Evolutionary conservation across 192 early-diverging fungal species (phyloP).

Genomic region (Physocladia obscura): DNA sequence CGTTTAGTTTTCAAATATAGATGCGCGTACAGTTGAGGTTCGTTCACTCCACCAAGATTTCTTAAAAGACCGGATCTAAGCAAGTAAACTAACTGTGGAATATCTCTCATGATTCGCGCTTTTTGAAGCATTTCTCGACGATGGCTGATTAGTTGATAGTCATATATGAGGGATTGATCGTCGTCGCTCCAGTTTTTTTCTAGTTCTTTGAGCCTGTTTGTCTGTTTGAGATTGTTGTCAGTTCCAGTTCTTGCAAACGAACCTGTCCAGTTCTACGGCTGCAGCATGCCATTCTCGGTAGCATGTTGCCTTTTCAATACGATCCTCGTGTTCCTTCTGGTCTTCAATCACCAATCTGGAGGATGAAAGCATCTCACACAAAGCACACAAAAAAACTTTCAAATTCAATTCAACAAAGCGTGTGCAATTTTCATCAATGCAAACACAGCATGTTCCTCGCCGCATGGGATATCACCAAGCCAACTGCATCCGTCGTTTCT

Average conservation of each 20-base stretch:
- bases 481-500: too few relatives aligned
- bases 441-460: not conserved
- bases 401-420: too few relatives aligned
- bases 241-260: not conserved
- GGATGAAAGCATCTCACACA: too few relatives aligned
- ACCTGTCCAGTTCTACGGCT: constrained; percentile 13
- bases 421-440: not conserved
- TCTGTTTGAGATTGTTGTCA: not conserved
- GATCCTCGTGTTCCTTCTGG: not conserved
- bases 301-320: not conserved
- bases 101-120: constrained; percentile 1
- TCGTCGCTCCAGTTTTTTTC: constrained; percentile 62
- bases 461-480: too few relatives aligned
- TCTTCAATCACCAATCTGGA: constrained; percentile 5
- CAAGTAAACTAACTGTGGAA: constrained; percentile 60
- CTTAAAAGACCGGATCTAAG: constrained; percentile 67
- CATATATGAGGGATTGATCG: constrained; percentile 57
- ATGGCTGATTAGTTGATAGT: constrained; percentile 61
- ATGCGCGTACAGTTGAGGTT: constrained; percentile 4
- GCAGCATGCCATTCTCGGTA: not conserved
- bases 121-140: constrained; percentile 5
- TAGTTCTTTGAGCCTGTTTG: constrained; percentile 27
- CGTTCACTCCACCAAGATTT: constrained; percentile 69
- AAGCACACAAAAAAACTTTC: too few relatives aligned
- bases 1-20: constrained; percentile 59